Evolutionary conservation across 2,329 filamentous ascomycete species (phyloP).

Genomic region (Trichoderma semiorbis): DNA sequence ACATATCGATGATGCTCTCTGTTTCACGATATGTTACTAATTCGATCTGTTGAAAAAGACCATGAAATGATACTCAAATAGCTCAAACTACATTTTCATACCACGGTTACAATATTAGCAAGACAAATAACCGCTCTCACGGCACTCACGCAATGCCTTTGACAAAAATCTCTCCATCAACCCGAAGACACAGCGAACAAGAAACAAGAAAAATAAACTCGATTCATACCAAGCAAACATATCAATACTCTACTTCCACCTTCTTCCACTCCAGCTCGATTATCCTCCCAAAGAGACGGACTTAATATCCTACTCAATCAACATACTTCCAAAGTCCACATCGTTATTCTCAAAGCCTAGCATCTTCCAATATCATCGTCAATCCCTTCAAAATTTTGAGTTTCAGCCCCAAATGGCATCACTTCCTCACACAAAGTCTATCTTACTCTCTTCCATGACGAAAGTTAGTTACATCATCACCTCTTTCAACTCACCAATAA

Average conservation of each 20-base stretch:
- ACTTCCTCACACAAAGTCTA: background rate
- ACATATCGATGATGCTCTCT: background rate
- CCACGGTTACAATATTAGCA: background rate
- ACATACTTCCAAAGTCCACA: background rate
- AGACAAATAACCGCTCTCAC: background rate
- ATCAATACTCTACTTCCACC: background rate
- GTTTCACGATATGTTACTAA: background rate
- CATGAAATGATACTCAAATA: background rate
- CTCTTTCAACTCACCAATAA: background rate
- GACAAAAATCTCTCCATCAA: background rate
- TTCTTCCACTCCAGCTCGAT: background rate
- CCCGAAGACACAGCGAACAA: accelerated
- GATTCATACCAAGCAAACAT: background rate
- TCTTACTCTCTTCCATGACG: background rate
- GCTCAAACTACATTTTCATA: background rate
- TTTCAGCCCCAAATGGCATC: background rate
- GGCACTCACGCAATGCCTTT: background rate
- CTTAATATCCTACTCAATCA: background rate
- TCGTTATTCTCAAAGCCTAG: background rate
- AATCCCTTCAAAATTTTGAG: background rate
- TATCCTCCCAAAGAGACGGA: background rate
- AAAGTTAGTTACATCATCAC: background rate
- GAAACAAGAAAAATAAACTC: background rate
- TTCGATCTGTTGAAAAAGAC: background rate
- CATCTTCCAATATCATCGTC: background rate